Evolutionary conservation across 2,329 filamentous ascomycete genomes (phyloP), one percentile per base, ranked within the genome.

Genomic region (Paracorniculantispora psalliotae): DNA sequence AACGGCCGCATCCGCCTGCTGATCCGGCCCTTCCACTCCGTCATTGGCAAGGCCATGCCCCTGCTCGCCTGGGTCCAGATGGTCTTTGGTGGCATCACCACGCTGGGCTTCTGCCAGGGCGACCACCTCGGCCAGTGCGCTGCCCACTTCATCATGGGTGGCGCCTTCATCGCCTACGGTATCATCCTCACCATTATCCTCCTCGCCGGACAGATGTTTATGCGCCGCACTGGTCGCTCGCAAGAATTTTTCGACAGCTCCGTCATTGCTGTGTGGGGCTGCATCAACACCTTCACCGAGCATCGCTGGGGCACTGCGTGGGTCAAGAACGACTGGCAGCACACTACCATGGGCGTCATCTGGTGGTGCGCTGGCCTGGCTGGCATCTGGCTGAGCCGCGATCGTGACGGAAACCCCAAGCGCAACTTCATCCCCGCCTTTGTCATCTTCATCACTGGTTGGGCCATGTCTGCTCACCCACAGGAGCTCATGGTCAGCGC

Each of bases 91-190:
- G 94, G 92, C 41, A 97, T 99, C 68, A 93, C 93, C 0, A 82
- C 90, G 4, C 80, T 96, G 59, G 94, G 94, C 23, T 97, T 96
- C 78, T 99, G 94, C 73, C 89, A 91, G 65, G 91, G 82, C 57
- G 92, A 97, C 60, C 93, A 99, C 69, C 73, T 92, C 1, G 93
- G 92, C 33, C 94, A 99, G 73, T 99, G 94, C 74, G 77, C 90
- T 44, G 94, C 94, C 1, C 94, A 99, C 73, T 99, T 97, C 74
- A 99, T 97, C 73, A 99, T 99, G 94, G 94, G 94, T 47, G 89
- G 90, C 65, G 92, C 93, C 1, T 99, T 99, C 71, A 93, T 99
- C 66, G 94, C 83, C 30, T 99, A 99, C 68, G 94, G 91, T 28
- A 89, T 97, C 57, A 72, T 96, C 39, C 81, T 99, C 64, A 92